Evolutionary conservation across 1,284 basidiomycete genomes (phyloP).

Genomic region (Pyrrhoderma lamaoense): DNA sequence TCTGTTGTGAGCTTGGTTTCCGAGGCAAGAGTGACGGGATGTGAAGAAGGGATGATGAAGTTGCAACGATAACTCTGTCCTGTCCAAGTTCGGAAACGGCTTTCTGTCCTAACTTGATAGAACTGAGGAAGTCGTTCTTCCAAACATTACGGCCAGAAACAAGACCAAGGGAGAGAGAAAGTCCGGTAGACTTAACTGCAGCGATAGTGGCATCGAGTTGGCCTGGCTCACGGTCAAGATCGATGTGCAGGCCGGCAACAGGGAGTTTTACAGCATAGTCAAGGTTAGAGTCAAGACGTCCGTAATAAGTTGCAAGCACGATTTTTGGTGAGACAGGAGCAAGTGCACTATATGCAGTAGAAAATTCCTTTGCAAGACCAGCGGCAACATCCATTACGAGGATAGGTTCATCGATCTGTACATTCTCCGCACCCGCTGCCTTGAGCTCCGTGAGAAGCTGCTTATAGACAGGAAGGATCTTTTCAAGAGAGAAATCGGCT

Average conservation of each 20-base stretch:
- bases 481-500: conserved; percentile 86
- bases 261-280: conserved; percentile 90
- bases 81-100: conserved; percentile 76
- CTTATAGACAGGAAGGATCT: conserved; percentile 90
- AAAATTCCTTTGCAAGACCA: conserved; percentile 76
- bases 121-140: conserved; percentile 92
- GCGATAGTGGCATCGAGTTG: conserved; percentile 84
- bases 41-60: conserved; percentile 97
- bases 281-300: conserved; percentile 91
- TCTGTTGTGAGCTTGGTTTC: conserved; percentile 90
- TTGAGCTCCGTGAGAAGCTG: conserved; percentile 90
- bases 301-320: conserved; percentile 92
- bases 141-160: conserved; percentile 99
- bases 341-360: conserved; percentile 78
- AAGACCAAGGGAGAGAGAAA: conserved; percentile 89
- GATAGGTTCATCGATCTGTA: conserved; percentile 97
- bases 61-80: conserved; percentile 89
- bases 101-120: conserved; percentile 80
- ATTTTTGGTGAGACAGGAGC: conserved; percentile 84
- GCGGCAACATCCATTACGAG: conserved; percentile 89
- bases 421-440: conserved; percentile 86
- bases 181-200: conserved; percentile 77
- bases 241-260: conserved; percentile 91
- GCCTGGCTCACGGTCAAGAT: conserved; percentile 88
- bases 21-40: conserved; percentile 89